These are phyloP conservation scores for Candida mattraensis DNA, from an alignment of 805 yeast species.

Conservation along the genomic window DNA sequence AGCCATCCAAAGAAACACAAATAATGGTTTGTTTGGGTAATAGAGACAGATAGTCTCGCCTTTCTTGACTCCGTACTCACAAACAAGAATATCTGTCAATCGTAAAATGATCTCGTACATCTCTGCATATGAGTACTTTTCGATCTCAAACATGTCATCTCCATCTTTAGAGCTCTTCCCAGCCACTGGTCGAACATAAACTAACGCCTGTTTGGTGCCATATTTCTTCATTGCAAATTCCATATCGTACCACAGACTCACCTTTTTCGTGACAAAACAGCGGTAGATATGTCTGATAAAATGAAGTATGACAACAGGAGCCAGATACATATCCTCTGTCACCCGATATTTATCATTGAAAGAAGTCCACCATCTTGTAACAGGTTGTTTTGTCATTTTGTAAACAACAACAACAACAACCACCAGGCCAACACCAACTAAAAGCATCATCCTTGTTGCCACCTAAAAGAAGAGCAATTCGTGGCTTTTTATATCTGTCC, in stretches of 20 bases:
- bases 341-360: constrained; percentile 45
- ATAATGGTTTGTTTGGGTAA: constrained; percentile 81
- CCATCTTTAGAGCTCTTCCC: constrained; percentile 40
- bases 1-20: constrained; percentile 78
- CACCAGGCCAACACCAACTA: neutral
- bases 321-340: constrained; percentile 53
- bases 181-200: constrained; percentile 52
- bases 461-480: too few species aligned
- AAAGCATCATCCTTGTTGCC: too few species aligned
- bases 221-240: constrained; percentile 52
- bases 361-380: neutral
- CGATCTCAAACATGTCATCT: constrained; percentile 60
- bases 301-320: constrained; percentile 41
- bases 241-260: constrained; percentile 70
- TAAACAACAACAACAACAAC: neutral
- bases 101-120: constrained; percentile 64
- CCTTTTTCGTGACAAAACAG: constrained; percentile 37
- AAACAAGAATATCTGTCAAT: constrained; percentile 61
- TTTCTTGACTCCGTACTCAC: constrained; percentile 61
- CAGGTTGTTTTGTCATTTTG: too few species aligned
- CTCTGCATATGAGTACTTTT: constrained; percentile 66
- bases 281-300: constrained; percentile 43
- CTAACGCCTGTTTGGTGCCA: constrained; percentile 59
- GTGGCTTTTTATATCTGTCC: too few species aligned
- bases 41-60: constrained; percentile 74